A percentile compares a stretch with the other conserved stretches of the same genome.
These are phyloP conservation scores for Fomitopsis pinicola DNA, from an alignment of 1,284 basidiomycete species.

Conservation along the genomic window DNA sequence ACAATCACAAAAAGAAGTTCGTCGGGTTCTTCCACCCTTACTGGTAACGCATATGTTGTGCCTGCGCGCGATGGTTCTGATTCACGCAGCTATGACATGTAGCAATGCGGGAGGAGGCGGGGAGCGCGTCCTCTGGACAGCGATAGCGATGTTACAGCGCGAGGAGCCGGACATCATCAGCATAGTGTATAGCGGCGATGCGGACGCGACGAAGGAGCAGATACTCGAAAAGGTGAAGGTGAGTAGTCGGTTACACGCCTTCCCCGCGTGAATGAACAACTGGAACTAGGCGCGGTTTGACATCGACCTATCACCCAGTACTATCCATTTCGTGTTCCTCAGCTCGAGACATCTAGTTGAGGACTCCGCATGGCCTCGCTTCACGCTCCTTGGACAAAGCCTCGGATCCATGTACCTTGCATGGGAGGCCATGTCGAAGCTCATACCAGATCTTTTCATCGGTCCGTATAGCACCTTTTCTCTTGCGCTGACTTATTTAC, in stretches of 20 bases:
- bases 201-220: slow-evolving; percentile 71
- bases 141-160: slow-evolving; percentile 76
- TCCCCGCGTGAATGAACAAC: not conserved
- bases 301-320: slow-evolving; percentile 62
- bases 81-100: slow-evolving; percentile 29
- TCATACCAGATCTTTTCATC: slow-evolving; percentile 88
- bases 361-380: slow-evolving; percentile 79
- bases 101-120: slow-evolving; percentile 98
- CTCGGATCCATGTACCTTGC: slow-evolving; percentile 83
- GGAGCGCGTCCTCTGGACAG: slow-evolving; percentile 94
- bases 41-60: slow-evolving; percentile 55
- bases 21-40: slow-evolving; percentile 96
- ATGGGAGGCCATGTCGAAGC: slow-evolving; percentile 71
- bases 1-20: slow-evolving; percentile 33
- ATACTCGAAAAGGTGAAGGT: slow-evolving; percentile 86
- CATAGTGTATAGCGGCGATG: slow-evolving; percentile 90
- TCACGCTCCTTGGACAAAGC: slow-evolving; percentile 91
- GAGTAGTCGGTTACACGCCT: slow-evolving; percentile 14
- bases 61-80: slow-evolving; percentile 20
- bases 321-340: slow-evolving; percentile 80
- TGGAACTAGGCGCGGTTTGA: slow-evolving; percentile 72
- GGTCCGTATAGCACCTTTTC: slow-evolving; percentile 40
- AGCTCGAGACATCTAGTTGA: slow-evolving; percentile 71
- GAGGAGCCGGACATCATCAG: slow-evolving; percentile 69
- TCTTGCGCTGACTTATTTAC: not conserved